Base-by-base conservation (phyloP, 371 early-diverging fungal species). In the Homolaphlyctis polyrhiza region DNA sequence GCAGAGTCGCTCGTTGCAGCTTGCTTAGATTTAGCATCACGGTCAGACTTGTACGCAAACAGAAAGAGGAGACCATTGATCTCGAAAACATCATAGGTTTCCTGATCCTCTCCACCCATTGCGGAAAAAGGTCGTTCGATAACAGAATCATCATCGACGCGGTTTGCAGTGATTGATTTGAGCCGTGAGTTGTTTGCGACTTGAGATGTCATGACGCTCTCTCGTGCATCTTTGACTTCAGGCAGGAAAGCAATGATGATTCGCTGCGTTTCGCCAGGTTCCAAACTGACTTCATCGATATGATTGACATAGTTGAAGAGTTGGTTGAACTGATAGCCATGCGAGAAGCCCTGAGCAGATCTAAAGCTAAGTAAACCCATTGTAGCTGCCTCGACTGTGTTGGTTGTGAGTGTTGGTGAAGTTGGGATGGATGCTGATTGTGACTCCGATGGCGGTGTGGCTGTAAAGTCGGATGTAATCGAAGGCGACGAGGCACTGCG, bases 241-340 rank as follows among this genome's bases (percentile, higher is more conserved):
- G 94, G 93, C 34, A 94, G 66, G 69, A 93, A 91, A 0, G 86
- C 88, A 13, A 93, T 71, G 47, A 94, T 87, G 43, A 94, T 70
- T 16, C 82, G 71, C 45, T 81, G 79, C 0, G 82, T 75, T 63
- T 89, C 72, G 8, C 80, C 77, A 2, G 92, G 87, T 4, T 75
- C 72, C 14, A 94, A 71, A n/a, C 73, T 71, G 11, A 93, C 69
- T 64, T 91, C 83, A 61, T 91, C 88, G 50, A 93, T 86, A 64
- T 89, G 86, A 60, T 91, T 89, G 67, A 94, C 93, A 65, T 86
- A 87, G 64, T 94, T 94, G 72, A 93, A 94, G 0, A 94, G 80
- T 65, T 92, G 90, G 66, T 93, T 94, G 68, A 89, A 91, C 57
- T 91, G 89, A 61, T 84, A 81, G 21, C 81, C 79, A 33, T 76